phyloP scores from a whole-genome alignment of 768 basidiomycete genomes.

The Cantharellus anzutake region DNA sequence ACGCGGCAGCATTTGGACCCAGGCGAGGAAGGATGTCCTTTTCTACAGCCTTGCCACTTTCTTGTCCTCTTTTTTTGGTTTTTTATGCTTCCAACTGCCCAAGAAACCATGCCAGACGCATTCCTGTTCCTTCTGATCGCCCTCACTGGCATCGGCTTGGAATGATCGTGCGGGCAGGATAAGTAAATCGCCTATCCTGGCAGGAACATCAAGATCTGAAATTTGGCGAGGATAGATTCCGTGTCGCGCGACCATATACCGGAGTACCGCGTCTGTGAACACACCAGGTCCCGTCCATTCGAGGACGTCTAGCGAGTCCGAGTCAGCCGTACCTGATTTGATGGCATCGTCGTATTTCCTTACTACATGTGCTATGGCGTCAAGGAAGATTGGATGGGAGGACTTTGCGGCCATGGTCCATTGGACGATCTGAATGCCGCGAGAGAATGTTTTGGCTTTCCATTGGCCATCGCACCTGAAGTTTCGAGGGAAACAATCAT shows the following conservation, averaged over 20 bases:
- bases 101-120: conserved; percentile 1
- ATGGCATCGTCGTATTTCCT: background rate
- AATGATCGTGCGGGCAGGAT: conserved; percentile 9
- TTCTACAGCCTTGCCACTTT: background rate
- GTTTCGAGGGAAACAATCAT: background rate
- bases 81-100: background rate
- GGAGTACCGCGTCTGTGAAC: conserved; percentile 6
- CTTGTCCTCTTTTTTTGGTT: background rate
- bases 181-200: conserved; percentile 18
- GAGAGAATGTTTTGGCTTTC: background rate
- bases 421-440: conserved; percentile 11
- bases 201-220: conserved; percentile 12
- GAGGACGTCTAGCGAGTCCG: conserved; percentile 12
- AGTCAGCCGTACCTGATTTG: conserved; percentile 1
- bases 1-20: too few species aligned
- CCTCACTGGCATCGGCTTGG: background rate
- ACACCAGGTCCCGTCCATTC: conserved; percentile 15
- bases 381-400: conserved; percentile 16
- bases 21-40: too few species aligned
- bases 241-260: conserved; percentile 15
- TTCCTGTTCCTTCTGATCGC: background rate
- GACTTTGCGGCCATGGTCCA: conserved; percentile 17
- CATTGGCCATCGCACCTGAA: background rate
- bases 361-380: conserved; percentile 13
- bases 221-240: conserved; percentile 13